Base-by-base conservation (phyloP, 257 asterid species). In the Plantago elongata region DNA sequence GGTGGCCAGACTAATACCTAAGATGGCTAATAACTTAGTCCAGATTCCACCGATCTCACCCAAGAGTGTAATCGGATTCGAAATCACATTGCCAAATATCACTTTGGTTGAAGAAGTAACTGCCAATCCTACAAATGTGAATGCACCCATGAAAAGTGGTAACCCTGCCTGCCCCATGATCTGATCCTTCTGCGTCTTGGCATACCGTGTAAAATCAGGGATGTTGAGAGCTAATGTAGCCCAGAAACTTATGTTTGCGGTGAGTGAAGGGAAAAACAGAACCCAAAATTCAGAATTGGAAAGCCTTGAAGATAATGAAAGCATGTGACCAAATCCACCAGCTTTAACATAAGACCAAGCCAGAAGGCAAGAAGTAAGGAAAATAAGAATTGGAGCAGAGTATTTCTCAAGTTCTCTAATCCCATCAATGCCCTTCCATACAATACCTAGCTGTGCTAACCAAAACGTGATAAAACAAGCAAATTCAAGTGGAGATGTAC, bases 211-310 rank as follows among this genome's bases (percentile, higher is more conserved):
- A 74, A 92, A 92, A 72, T 92, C 99, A 1, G 96, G 95, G 65
- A 92, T 92, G 83, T 86, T 92, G 0, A 92, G 73, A 0, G 97
- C 89, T 0, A 92, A 62, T 5, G 95, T 80, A 0, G 97, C 97
- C 99, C 99, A 92, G 62, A 89, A 92, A 42, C 99, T 89, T 3
- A 89, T 86, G 72, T 92, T 92, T 13, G 99, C 99, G 0, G 99
- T 92, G 0, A 92, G 50, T 0, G 97, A 89, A 9, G 99, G 99
- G 71, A 86, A 86, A 46, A 92, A 89, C 0, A 92, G 72, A 1
- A 86, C 48, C 99, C 96, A 92, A 63, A 92, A 92, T 44, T 89
- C 75, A 1, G 84, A 70, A 37, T 42, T 68, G 5, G 96, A 69
- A 2, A 92, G 89, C 72, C 78, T 78, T 3, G 99, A 92, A 9